Conservation (phyloP, 441 rosid genomes). For the Bocquillonia castaneifolia region DNA sequence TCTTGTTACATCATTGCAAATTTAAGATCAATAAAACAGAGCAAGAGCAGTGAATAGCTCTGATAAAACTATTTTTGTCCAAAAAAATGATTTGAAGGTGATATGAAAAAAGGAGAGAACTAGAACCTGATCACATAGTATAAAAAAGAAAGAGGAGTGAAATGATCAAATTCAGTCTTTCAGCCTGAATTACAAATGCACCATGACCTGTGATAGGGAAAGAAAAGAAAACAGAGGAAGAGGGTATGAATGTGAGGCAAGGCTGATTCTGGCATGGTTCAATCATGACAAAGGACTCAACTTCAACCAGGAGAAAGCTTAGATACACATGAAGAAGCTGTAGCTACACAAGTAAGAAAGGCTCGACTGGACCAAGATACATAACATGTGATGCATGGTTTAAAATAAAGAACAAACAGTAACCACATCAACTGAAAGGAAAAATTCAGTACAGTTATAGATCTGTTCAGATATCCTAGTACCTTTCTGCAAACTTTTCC, state of each 20-base stretch:
- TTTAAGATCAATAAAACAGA: no score
- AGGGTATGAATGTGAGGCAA: not conserved
- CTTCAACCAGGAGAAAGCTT: slow-evolving; percentile 2
- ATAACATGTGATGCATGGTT: slow-evolving; percentile 5
- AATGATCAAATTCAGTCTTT: not conserved
- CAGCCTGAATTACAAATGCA: slow-evolving; percentile 2
- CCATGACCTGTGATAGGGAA: not conserved
- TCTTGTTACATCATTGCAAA: no score
- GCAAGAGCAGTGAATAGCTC: no score
- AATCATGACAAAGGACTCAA: not conserved
- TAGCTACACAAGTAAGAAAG: not conserved
- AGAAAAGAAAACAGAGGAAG: no score
- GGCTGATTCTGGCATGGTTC: not conserved
- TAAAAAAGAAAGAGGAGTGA: not conserved
- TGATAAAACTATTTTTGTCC: no score
- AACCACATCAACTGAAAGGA: not conserved
- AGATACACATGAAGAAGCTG: not conserved
- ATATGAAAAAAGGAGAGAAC: not conserved
- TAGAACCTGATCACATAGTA: not conserved
- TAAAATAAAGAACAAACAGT: not conserved
- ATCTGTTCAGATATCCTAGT: slow-evolving; percentile 15
- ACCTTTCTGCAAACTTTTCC: slow-evolving; percentile 99
- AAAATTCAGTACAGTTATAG: no score
- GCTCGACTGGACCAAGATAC: not conserved
- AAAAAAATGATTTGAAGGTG: not conserved